phyloP scores from a whole-genome alignment of 306 rosid species.

The Fragaria ananassa region DNA sequence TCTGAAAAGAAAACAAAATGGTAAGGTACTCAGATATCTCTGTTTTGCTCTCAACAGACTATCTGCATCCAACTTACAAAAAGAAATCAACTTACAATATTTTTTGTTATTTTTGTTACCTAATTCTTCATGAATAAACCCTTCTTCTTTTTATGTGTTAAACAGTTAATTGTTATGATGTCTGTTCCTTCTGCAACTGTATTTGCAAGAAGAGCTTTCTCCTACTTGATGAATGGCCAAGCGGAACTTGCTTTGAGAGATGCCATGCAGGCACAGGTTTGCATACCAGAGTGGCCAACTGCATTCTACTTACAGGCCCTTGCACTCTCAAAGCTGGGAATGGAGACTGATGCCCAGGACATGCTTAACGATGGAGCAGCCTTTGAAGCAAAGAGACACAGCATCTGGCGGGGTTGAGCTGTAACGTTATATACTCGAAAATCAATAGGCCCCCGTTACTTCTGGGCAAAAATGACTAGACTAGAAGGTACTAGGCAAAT shows the following conservation, averaged over 20 bases:
- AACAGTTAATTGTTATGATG: constrained; percentile 83
- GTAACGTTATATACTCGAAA: neutral
- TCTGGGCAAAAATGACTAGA: constrained; percentile 4
- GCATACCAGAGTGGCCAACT: constrained; percentile 97
- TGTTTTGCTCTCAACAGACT: neutral
- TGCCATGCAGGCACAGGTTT: constrained; percentile 95
- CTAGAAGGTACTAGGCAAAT: constrained; percentile 7
- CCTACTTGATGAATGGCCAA: constrained; percentile 78
- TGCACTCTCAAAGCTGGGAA: constrained; percentile 90
- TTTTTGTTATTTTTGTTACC: too few relatives aligned
- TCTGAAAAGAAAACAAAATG: neutral
- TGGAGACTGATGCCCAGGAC: constrained; percentile 96
- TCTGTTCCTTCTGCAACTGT: constrained; percentile 74
- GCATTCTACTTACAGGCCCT: constrained; percentile 92
- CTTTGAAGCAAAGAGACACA: constrained; percentile 75
- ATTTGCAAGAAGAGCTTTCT: constrained; percentile 80
- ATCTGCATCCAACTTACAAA: neutral
- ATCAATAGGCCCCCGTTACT: neutral
- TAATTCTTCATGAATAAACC: neutral
- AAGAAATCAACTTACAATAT: neutral
- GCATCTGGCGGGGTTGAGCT: constrained; percentile 67
- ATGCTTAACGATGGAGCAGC: constrained; percentile 89
- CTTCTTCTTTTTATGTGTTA: constrained; percentile 4
- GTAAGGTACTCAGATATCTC: neutral
- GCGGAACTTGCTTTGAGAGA: constrained; percentile 85